phyloP scores from a whole-genome alignment of 2,329 filamentous ascomycete species.

The Trichoderma pleuroti region DNA sequence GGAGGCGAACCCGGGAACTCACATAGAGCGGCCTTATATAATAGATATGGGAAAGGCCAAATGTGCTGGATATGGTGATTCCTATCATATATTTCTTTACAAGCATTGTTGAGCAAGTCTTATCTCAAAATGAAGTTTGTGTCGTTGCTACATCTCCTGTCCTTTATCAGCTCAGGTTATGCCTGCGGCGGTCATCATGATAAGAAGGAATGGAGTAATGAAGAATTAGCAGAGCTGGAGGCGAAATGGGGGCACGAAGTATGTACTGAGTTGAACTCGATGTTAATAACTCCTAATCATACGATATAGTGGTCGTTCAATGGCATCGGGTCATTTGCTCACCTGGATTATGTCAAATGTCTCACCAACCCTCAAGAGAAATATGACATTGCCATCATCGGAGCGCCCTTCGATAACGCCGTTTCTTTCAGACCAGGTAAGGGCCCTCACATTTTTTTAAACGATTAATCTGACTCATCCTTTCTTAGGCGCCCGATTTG shows the following conservation, averaged over 20 bases:
- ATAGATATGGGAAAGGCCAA: neutral
- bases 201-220: slow-evolving; percentile 46
- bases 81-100: neutral
- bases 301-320: slow-evolving; percentile 49
- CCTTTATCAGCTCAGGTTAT: neutral
- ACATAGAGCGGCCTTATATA: neutral
- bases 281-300: neutral
- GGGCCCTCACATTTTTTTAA: slow-evolving; percentile 32
- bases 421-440: slow-evolving; percentile 65
- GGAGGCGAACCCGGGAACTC: neutral
- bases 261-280: slow-evolving; percentile 23
- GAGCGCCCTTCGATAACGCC: slow-evolving; percentile 71
- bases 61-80: neutral
- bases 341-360: slow-evolving; percentile 66
- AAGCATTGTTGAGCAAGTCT: neutral
- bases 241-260: slow-evolving; percentile 58
- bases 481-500: slow-evolving; percentile 69
- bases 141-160: neutral
- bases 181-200: slow-evolving; percentile 27
- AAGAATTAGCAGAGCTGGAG: slow-evolving; percentile 51
- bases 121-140: neutral
- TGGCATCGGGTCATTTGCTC: slow-evolving; percentile 73
- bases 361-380: slow-evolving; percentile 58
- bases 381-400: slow-evolving; percentile 72
- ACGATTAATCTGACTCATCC: neutral